phyloP scores from a whole-genome alignment of 1,284 basidiomycete genomes.

The Jaminaea rosea region DNA sequence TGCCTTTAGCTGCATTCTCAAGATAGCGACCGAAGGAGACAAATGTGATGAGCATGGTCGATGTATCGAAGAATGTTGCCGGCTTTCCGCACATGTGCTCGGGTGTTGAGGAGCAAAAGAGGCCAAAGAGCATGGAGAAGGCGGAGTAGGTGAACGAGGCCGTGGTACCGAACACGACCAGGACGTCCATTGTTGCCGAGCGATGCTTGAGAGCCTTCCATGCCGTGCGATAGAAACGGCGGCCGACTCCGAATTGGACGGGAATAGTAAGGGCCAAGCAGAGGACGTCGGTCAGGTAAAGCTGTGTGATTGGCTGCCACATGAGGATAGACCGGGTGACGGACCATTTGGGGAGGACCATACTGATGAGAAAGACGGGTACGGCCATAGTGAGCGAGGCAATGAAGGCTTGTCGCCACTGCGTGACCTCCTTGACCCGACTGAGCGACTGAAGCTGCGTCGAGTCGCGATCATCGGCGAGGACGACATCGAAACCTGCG shows the following conservation, averaged over 20 bases:
- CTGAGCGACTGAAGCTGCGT: constrained; percentile 84
- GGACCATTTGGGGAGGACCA: constrained; percentile 62
- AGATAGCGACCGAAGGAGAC: constrained; percentile 89
- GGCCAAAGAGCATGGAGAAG: constrained; percentile 53
- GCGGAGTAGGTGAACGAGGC: constrained; percentile 87
- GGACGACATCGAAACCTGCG: constrained; percentile 79
- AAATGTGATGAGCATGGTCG: constrained; percentile 96
- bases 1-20: constrained; percentile 93
- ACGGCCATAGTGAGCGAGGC: constrained; percentile 70
- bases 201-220: constrained; percentile 84
- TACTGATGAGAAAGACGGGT: constrained; percentile 84
- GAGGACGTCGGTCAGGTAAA: constrained; percentile 78
- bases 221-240: constrained; percentile 76
- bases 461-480: constrained; percentile 67
- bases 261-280: constrained; percentile 77
- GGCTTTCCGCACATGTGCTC: constrained; percentile 58
- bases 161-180: constrained; percentile 88
- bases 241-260: constrained; percentile 84
- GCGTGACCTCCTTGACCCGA: constrained; percentile 79
- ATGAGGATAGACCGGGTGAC: constrained; percentile 47
- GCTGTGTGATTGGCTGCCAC: constrained; percentile 31
- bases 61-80: constrained; percentile 93
- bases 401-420: constrained; percentile 77
- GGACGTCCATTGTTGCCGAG: constrained; percentile 79
- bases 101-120: constrained; percentile 18